Percentiles rank a stretch among this genome's conserved stretches.
phyloP scores from a whole-genome alignment of 306 rosid genomes.

The Cicer chorassanicum region DNA sequence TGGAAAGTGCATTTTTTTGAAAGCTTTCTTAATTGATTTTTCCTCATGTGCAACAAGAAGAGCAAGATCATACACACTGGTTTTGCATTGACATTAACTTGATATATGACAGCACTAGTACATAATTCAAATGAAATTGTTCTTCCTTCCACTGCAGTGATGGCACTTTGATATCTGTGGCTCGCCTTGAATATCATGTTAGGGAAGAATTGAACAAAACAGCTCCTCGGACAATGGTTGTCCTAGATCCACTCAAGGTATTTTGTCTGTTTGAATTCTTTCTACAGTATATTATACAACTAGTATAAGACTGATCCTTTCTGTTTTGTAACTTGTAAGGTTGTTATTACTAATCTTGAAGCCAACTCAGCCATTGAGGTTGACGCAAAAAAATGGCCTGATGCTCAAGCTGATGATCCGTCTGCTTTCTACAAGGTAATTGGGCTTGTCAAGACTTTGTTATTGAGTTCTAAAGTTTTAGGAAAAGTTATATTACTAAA shows the following conservation, averaged over 20 bases:
- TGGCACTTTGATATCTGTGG: constrained; percentile 82
- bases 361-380: constrained; percentile 68
- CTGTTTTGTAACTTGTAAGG: constrained; percentile 57
- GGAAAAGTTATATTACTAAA: not conserved
- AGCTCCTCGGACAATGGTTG: constrained; percentile 84
- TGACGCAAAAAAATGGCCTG: constrained; percentile 94
- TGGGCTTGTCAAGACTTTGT: constrained; percentile 39
- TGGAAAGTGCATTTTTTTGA: constrained; percentile 4
- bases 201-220: constrained; percentile 91
- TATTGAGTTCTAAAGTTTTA: not conserved
- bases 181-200: constrained; percentile 88
- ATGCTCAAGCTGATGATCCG: constrained; percentile 71
- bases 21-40: constrained; percentile 6
- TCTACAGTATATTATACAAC: constrained; percentile 3
- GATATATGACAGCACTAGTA: constrained; percentile 2
- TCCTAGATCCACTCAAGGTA: constrained; percentile 90
- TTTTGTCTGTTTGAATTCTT: constrained; percentile 39
- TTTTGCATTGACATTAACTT: constrained; percentile 1
- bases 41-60: not conserved
- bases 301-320: constrained; percentile 31
- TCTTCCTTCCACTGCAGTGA: constrained; percentile 65
- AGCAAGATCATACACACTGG: constrained; percentile 11
- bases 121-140: not conserved
- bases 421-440: constrained; percentile 83
- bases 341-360: constrained; percentile 87